These are phyloP conservation scores for Ambrosia trifida DNA, from an alignment of 129 eudicot species.

Conservation along the genomic window DNA sequence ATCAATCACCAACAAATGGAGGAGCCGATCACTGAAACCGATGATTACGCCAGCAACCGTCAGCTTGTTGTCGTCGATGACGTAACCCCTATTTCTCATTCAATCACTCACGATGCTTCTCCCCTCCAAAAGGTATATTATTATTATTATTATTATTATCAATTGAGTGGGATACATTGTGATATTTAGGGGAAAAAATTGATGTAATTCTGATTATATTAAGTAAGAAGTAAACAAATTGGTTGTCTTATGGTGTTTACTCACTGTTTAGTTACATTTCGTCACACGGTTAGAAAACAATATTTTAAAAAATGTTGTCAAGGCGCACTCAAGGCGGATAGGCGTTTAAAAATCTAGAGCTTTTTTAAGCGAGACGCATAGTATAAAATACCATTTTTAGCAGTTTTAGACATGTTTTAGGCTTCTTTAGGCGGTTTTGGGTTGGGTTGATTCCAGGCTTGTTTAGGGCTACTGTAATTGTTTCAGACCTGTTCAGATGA, in stretches of 20 bases:
- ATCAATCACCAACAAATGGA: constrained; percentile 20
- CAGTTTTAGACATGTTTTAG: no score
- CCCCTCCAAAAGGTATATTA: constrained; percentile 35
- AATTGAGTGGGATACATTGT: constrained; percentile 13
- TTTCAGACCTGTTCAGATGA: no score
- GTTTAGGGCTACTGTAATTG: no score
- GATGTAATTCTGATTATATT: constrained; percentile 3
- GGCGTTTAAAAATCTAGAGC: no score
- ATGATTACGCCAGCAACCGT: constrained; percentile 33
- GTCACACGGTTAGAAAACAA: not conserved
- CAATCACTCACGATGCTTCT: constrained; percentile 40
- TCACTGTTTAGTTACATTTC: not conserved
- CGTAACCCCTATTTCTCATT: constrained; percentile 27
- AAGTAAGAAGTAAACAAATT: not conserved
- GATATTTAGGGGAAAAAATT: constrained; percentile 6
- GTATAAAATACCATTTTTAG: no score
- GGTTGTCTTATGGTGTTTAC: not conserved
- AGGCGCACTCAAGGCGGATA: no score
- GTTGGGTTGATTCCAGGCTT: no score
- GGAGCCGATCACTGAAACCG: constrained; percentile 22
- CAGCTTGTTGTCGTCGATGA: constrained; percentile 36
- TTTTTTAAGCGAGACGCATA: no score
- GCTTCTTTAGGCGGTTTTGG: no score
- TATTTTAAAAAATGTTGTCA: no score
- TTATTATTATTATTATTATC: not conserved